These are phyloP conservation scores for Tolypocladium paradoxum DNA, from an alignment of 2,329 filamentous ascomycete genomes.

Conservation along the genomic window DNA sequence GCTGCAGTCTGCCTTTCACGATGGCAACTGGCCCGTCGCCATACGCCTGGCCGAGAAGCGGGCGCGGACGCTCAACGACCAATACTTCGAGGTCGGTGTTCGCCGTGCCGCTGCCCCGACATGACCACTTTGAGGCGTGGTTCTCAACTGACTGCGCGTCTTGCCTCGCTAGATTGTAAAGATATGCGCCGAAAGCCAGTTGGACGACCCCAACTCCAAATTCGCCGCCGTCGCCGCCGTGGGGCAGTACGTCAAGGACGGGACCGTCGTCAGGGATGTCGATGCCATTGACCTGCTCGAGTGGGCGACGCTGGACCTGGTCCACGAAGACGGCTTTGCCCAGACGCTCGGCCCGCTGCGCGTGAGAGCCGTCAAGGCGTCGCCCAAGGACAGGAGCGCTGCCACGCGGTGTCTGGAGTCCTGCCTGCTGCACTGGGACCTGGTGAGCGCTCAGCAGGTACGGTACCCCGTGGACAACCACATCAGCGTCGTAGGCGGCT, in stretches of 20 bases:
- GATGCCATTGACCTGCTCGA: conserved; percentile 44
- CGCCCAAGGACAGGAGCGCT: conserved; percentile 32
- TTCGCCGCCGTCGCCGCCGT: conserved; percentile 32
- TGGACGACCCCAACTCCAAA: conserved; percentile 37
- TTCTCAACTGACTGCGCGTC: not conserved
- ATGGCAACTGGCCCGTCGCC: conserved; percentile 41
- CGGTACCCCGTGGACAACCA: not conserved
- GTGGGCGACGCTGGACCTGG: conserved; percentile 35
- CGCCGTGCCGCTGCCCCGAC: no score
- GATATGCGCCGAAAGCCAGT: conserved; percentile 38
- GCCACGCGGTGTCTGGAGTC: conserved; percentile 37
- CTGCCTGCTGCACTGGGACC: conserved; percentile 44
- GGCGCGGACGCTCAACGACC: conserved; percentile 36
- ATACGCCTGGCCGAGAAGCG: conserved; percentile 42
- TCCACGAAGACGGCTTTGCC: conserved; percentile 28
- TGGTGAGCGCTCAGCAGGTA: conserved; percentile 47
- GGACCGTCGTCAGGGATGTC: conserved; percentile 34
- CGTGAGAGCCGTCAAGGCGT: conserved; percentile 39
- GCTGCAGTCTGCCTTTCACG: conserved; percentile 43
- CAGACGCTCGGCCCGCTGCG: conserved; percentile 39
- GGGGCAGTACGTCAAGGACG: conserved; percentile 35
- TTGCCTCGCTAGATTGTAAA: conserved; percentile 29
- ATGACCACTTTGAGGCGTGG: not conserved
- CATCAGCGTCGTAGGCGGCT: not conserved
- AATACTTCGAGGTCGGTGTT: conserved; percentile 40